Base-by-base conservation (phyloP, 768 basidiomycete genomes). In the Pholiota molesta region DNA sequence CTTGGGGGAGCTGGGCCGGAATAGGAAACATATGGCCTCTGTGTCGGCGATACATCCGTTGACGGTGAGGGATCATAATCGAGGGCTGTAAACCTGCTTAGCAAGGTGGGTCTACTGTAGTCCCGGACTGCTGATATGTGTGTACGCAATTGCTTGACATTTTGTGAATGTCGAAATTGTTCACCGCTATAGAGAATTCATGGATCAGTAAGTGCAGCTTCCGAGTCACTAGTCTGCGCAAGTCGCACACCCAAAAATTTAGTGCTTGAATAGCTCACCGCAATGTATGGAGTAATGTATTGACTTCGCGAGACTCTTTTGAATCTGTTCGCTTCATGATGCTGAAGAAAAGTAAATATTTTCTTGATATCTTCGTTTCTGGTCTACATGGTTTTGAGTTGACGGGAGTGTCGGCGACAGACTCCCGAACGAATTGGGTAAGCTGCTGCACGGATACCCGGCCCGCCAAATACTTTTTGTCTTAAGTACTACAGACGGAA, bases 141-240 rank as follows among this genome's bases (percentile, higher is more conserved):
- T 6, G 69, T 59, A 14, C 72, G 71, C 33, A 79, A 77, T n/a
- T 74, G 68, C 45, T 62, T 79, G 6, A 83, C 64, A 69, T 92
- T 92, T 61, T 85, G 87, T 37, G 75, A 66, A 63, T 83, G 90
- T 57, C 89, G 81, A 61, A 87, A 90, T 45, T 91, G 86, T 70
- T 92, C 90, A 10, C 88, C 90, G 69, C 90, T 91, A 47, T 28
- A 40, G 45, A 60, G 57, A 39, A 60, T 39, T 14, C 21, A 39
- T 14, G 52, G 21, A 60, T 52, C 57, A 40, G 42, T 33, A 14
- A 54, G n/a, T 13, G 35, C 16, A 44, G 21, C 21, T 51, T 44
- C 42, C n/a, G n/a, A 19, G 19, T 44, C 19, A 44, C 42, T 31
- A 31, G 9, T 31, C 31, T 44, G 19, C 19, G 42, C 42, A 44